Evolutionary conservation across 176 grass and related monocot genomes (phyloP).

Genomic region (Oryza meyeriana): DNA sequence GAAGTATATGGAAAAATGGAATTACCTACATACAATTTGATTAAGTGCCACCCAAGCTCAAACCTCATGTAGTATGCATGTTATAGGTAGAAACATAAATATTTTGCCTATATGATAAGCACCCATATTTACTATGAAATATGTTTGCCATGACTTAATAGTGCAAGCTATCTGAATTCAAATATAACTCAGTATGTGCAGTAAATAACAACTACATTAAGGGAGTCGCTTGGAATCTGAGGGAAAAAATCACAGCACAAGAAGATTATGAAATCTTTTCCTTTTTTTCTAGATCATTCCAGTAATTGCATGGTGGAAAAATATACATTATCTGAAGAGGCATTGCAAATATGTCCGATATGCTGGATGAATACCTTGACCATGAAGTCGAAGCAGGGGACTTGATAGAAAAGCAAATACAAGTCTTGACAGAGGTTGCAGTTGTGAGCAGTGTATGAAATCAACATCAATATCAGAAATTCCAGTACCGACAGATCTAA

Average conservation of each 20-base stretch:
- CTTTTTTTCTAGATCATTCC: slow-evolving; percentile 16
- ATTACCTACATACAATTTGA: neutral
- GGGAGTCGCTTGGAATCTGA: neutral
- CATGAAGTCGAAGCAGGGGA: slow-evolving; percentile 64
- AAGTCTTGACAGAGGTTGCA: slow-evolving; percentile 74
- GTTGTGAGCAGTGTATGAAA: slow-evolving; percentile 82
- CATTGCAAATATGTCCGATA: slow-evolving; percentile 90
- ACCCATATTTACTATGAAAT: neutral
- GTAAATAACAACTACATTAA: slow-evolving; percentile 6
- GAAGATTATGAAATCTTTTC: neutral
- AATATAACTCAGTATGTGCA: neutral
- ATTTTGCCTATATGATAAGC: neutral
- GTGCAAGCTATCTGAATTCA: neutral
- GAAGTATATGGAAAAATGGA: neutral
- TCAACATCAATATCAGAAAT: slow-evolving; percentile 63
- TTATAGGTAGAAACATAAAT: neutral
- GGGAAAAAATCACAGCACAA: neutral
- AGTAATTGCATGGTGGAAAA: slow-evolving; percentile 21
- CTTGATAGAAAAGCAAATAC: slow-evolving; percentile 80
- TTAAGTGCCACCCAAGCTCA: neutral
- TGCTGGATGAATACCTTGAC: slow-evolving; percentile 71
- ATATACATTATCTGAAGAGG: slow-evolving; percentile 72
- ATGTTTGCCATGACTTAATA: neutral
- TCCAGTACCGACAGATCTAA: slow-evolving; percentile 35
- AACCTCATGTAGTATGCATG: slow-evolving; percentile 3